phyloP scores from a whole-genome alignment of 2,329 filamentous ascomycete genomes.

The Xylaria sp. region DNA sequence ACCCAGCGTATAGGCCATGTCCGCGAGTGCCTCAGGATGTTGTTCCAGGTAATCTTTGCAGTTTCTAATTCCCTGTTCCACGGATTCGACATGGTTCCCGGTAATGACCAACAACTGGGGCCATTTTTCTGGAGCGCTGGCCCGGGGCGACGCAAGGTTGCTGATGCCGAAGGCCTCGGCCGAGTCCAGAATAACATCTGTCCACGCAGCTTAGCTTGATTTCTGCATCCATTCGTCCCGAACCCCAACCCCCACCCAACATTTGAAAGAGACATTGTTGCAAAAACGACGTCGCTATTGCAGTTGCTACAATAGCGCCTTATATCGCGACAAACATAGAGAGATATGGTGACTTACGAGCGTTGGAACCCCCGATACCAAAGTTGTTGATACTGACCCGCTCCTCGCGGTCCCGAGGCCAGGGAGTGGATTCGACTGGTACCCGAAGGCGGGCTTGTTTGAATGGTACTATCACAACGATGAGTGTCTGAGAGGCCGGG shows the following conservation, averaged over 20 bases:
- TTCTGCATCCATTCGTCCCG: too few species aligned
- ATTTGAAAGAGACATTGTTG: too few species aligned
- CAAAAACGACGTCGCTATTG: too few species aligned
- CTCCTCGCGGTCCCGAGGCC: conserved; percentile 34
- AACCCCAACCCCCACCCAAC: too few species aligned
- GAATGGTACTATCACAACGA: conserved; percentile 30
- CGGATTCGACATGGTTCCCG: conserved; percentile 18
- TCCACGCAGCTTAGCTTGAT: too few species aligned
- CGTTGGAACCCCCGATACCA: conserved; percentile 42
- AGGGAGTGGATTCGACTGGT: conserved; percentile 35
- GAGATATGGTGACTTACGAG: too few species aligned
- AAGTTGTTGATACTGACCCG: conserved; percentile 40
- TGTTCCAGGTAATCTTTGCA: conserved; percentile 11
- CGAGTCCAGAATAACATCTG: conserved; percentile 31
- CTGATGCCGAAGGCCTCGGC: conserved; percentile 15
- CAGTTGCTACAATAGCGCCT: too few species aligned
- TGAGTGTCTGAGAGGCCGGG: neutral
- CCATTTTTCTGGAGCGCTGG: neutral
- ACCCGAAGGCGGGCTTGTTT: conserved; percentile 34
- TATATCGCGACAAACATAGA: too few species aligned
- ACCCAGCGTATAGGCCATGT: conserved; percentile 24
- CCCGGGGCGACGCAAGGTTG: too few species aligned
- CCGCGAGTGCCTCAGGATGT: conserved; percentile 8
- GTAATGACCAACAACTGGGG: conserved; percentile 21
- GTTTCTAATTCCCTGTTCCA: conserved; percentile 8